These are phyloP conservation scores for Phytophthora rubi DNA, from an alignment of 352 stramenopile species.

Conservation along the genomic window DNA sequence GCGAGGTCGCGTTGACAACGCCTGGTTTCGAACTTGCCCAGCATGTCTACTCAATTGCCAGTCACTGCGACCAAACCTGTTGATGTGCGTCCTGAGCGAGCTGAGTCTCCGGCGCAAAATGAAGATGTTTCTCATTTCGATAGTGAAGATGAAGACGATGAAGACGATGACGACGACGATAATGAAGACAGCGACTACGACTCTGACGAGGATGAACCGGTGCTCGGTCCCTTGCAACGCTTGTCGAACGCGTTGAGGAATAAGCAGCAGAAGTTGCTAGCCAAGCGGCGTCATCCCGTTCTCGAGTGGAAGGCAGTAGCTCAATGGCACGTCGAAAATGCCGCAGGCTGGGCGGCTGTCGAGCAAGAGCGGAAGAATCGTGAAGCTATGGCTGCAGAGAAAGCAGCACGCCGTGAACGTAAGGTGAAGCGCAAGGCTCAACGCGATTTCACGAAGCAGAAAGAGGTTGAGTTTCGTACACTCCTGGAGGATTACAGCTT, in stretches of 20 bases:
- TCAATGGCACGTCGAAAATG: constrained; percentile 52
- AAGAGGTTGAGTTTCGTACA: constrained; percentile 53
- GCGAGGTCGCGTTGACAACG: background rate
- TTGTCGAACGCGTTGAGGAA: constrained; percentile 34
- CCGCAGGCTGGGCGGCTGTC: constrained; percentile 27
- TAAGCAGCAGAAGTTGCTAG: constrained; percentile 53
- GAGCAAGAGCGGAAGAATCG: constrained; percentile 33
- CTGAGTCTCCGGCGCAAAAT: constrained; percentile 15
- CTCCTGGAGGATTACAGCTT: constrained; percentile 55
- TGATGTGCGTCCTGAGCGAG: constrained; percentile 5
- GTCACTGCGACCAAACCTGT: background rate
- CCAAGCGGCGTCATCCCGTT: constrained; percentile 48
- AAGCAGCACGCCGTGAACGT: constrained; percentile 44
- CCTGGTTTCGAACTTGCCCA: constrained; percentile 8
- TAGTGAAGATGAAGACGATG: background rate
- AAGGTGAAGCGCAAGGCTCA: constrained; percentile 57
- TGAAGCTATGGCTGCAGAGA: constrained; percentile 33
- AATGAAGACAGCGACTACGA: constrained; percentile 40
- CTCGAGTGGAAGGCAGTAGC: constrained; percentile 59
- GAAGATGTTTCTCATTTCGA: constrained; percentile 17
- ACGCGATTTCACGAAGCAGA: constrained; percentile 50
- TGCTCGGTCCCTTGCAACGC: constrained; percentile 27
- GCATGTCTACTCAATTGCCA: constrained; percentile 15
- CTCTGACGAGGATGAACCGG: constrained; percentile 38
- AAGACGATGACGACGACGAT: constrained; percentile 28